Conservation (phyloP, 1,284 basidiomycete species). For the Bondarzewia mesenterica region DNA sequence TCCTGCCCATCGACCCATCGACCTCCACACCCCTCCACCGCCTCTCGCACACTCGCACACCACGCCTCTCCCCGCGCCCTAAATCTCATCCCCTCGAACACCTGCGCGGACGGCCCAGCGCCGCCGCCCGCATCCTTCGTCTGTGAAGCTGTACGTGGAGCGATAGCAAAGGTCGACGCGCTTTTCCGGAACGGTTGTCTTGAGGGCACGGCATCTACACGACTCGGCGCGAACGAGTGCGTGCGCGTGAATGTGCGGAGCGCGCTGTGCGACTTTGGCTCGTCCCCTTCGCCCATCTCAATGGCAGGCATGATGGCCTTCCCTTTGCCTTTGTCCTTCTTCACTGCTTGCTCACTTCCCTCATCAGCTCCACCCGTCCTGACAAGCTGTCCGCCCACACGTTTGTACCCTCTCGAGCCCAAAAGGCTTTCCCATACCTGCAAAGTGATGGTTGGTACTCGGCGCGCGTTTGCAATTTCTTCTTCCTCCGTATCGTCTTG, state of each 20-base stretch:
- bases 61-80: conserved; percentile 58
- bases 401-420: conserved; percentile 52
- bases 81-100: conserved; percentile 51
- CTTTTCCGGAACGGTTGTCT: conserved; percentile 41
- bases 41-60: conserved; percentile 41
- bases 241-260: conserved; percentile 48
- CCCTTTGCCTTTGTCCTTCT: conserved; percentile 10
- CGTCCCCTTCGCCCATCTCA: conserved; percentile 6
- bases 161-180: conserved; percentile 7
- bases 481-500: conserved; percentile 35
- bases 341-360: conserved; percentile 5
- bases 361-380: conserved; percentile 26
- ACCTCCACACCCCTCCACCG: conserved; percentile 54
- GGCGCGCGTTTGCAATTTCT: conserved; percentile 43
- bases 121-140: conserved; percentile 2
- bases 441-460: conserved; percentile 49
- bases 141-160: conserved; percentile 1
- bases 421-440: conserved; percentile 63
- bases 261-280: conserved; percentile 27
- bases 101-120: conserved; percentile 1
- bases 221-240: conserved; percentile 45
- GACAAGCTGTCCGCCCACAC: conserved; percentile 44
- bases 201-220: conserved; percentile 18
- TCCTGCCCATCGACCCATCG: conserved; percentile 31
- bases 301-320: conserved; percentile 13